Percentiles rank a stretch among this genome's conserved stretches.
Evolutionary conservation across 208 protist genomes (phyloP).

Genomic region (Leishmania guyanensis): DNA sequence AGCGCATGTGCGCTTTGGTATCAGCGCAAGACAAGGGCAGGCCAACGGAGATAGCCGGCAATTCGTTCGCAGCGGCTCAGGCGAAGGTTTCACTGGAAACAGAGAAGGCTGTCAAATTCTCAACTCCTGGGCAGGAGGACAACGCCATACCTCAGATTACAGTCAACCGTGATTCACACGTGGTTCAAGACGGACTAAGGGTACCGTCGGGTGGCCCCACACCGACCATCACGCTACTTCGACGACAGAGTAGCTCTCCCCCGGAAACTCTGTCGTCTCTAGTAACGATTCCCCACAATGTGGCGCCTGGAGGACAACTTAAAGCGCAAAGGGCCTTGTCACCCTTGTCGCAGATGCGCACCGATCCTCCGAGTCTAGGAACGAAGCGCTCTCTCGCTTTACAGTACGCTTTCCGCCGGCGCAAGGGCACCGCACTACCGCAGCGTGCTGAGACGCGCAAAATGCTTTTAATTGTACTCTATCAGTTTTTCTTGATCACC

Average conservation of each 20-base stretch:
- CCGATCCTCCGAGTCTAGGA: not conserved
- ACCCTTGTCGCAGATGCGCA: not conserved
- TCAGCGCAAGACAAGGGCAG: not conserved
- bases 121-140: not conserved
- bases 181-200: not conserved
- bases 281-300: slow-evolving; percentile 12
- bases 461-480: slow-evolving; percentile 24
- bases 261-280: not conserved
- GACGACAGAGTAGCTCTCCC: not conserved
- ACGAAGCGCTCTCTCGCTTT: slow-evolving; percentile 42
- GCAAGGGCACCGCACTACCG: not conserved
- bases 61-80: not conserved
- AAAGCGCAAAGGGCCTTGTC: not conserved
- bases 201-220: not conserved
- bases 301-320: not conserved
- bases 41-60: not conserved
- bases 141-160: not conserved
- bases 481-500: slow-evolving; percentile 43
- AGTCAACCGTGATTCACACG: not conserved
- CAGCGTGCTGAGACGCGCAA: slow-evolving; percentile 12
- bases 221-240: not conserved
- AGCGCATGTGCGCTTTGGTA: slow-evolving; percentile 24
- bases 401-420: slow-evolving; percentile 45
- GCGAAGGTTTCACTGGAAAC: not conserved
- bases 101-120: not conserved